Evolutionary conservation across 257 asterid genomes (phyloP).

Genomic region (Buddleja alternifolia): DNA sequence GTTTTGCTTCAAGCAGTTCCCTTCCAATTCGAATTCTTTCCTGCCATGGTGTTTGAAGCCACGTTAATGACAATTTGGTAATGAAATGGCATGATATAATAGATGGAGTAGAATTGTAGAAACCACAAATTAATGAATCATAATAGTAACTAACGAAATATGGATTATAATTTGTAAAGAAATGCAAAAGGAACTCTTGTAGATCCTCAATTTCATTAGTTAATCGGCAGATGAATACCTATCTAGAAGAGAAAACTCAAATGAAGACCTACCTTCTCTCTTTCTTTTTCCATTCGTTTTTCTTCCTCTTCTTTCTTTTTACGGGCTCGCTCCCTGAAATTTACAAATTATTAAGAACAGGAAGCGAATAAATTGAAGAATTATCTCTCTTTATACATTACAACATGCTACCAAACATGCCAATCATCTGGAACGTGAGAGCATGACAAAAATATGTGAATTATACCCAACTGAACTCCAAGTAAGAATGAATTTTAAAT

Average conservation of each 20-base stretch:
- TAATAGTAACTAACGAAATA: background rate
- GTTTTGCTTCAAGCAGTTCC: slow-evolving; percentile 95
- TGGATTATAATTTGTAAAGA: slow-evolving; percentile 1
- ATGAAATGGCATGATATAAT: slow-evolving; percentile 9
- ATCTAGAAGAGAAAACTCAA: slow-evolving; percentile 4
- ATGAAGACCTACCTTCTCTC: slow-evolving; percentile 69
- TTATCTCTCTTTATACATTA: background rate
- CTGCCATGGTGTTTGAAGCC: slow-evolving; percentile 48
- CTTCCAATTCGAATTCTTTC: slow-evolving; percentile 88
- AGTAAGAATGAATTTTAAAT: background rate
- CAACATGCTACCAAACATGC: slow-evolving; percentile 14
- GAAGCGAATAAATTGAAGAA: slow-evolving; percentile 12
- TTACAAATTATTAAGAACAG: slow-evolving; percentile 14
- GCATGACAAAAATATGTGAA: background rate
- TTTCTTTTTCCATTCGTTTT: slow-evolving; percentile 78
- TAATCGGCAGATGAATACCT: slow-evolving; percentile 3
- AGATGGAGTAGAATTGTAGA: slow-evolving; percentile 17
- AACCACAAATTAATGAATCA: slow-evolving; percentile 11
- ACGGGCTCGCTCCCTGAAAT: slow-evolving; percentile 84
- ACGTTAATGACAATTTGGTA: slow-evolving; percentile 21
- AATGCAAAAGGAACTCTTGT: slow-evolving; percentile 13
- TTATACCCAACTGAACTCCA: background rate
- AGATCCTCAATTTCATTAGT: slow-evolving; percentile 13
- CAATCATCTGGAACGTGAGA: slow-evolving; percentile 7
- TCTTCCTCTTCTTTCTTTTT: slow-evolving; percentile 98